Percentiles rank a stretch among this genome's conserved stretches.
Evolutionary conservation across 1,284 basidiomycete genomes (phyloP).

Genomic region (Rhizoctonia solani): DNA sequence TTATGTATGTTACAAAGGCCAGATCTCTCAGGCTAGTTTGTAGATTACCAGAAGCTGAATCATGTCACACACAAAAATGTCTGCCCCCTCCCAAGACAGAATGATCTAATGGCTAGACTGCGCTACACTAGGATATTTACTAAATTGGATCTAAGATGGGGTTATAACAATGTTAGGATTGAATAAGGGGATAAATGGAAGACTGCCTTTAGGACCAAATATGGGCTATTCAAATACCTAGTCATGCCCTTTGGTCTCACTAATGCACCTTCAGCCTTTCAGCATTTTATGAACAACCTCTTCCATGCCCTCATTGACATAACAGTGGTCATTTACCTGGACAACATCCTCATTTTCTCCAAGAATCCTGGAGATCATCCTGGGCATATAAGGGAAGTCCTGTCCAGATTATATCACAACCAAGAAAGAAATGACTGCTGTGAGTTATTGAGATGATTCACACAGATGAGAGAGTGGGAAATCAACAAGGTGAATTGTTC

Average conservation of each 20-base stretch:
- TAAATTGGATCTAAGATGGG: conserved; percentile 43
- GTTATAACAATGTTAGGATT: conserved; percentile 44
- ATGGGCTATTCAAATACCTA: conserved; percentile 47
- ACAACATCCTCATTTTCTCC: not conserved
- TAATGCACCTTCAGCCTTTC: conserved; percentile 48
- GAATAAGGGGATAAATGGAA: conserved; percentile 44
- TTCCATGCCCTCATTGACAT: not conserved
- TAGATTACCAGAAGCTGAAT: too few relatives aligned
- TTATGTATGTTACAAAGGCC: too few relatives aligned
- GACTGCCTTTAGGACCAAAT: conserved; percentile 46
- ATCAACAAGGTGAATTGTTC: too few relatives aligned
- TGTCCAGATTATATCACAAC: not conserved
- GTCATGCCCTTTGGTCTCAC: conserved; percentile 51
- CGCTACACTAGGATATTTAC: conserved; percentile 38
- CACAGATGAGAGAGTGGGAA: too few relatives aligned
- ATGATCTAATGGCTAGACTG: too few relatives aligned
- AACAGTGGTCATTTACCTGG: not conserved
- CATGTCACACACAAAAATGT: too few relatives aligned
- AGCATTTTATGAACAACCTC: conserved; percentile 38
- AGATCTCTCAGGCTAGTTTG: too few relatives aligned
- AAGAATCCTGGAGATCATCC: not conserved
- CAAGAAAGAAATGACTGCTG: not conserved
- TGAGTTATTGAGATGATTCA: too few relatives aligned
- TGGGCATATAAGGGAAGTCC: not conserved
- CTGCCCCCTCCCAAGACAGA: too few relatives aligned